Conservation (phyloP, 225 moss, liverwort and hornwort genomes). For the Polytrichum formosum region DNA sequence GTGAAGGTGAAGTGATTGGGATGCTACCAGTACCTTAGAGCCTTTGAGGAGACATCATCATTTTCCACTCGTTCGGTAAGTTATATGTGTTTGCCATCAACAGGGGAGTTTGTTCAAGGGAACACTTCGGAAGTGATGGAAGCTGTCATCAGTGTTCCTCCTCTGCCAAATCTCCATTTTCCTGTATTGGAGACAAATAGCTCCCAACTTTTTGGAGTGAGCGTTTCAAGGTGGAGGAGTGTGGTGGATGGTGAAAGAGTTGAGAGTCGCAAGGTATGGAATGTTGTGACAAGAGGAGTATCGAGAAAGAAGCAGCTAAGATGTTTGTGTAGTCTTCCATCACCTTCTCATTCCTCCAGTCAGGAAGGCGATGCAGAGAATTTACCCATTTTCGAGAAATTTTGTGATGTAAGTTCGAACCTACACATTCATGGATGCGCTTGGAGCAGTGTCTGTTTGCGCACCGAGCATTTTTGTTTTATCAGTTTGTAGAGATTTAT, state of each 20-base stretch:
- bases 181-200: neutral
- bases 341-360: slow-evolving; percentile 16
- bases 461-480: neutral
- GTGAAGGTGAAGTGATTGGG: too few relatives aligned
- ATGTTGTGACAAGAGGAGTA: neutral
- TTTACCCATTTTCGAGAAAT: slow-evolving; percentile 6
- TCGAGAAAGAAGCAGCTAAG: neutral
- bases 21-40: too few relatives aligned
- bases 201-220: neutral
- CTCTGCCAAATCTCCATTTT: neutral
- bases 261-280: neutral
- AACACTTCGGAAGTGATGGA: neutral
- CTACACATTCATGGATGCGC: neutral
- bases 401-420: slow-evolving; percentile 16
- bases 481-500: slow-evolving; percentile 2
- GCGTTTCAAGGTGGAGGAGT: neutral
- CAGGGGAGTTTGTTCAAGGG: neutral
- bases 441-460: neutral
- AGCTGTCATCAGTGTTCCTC: neutral
- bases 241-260: neutral
- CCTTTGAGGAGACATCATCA: too few relatives aligned
- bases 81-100: too few relatives aligned
- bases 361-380: slow-evolving; percentile 27
- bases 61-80: too few relatives aligned
- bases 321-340: slow-evolving; percentile 22